phyloP scores from a whole-genome alignment of 2,329 filamentous ascomycete genomes.

The Myriangium duriaei region DNA sequence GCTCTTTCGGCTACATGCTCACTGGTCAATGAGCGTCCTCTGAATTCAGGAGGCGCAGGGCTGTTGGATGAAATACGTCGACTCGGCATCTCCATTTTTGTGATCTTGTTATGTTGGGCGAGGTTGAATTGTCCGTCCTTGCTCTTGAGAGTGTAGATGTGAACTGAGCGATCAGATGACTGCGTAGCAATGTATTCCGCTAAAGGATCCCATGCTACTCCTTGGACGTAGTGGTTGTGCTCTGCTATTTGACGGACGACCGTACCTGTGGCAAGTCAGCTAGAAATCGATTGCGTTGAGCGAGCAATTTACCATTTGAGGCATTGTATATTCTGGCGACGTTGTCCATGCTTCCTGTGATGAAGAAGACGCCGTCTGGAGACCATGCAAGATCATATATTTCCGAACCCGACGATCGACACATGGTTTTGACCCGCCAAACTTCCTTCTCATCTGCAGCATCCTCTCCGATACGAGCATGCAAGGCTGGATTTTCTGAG shows the following conservation, averaged over 20 bases:
- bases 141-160: constrained; percentile 90
- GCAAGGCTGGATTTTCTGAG: constrained; percentile 57
- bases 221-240: constrained; percentile 96
- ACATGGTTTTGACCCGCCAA: constrained; percentile 97
- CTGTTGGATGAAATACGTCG: constrained; percentile 83
- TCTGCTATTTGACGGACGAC: constrained; percentile 89
- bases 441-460: constrained; percentile 86
- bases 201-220: constrained; percentile 93
- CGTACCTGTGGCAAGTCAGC: constrained; percentile 33
- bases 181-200: constrained; percentile 98
- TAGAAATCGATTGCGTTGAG: not conserved
- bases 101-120: constrained; percentile 63
- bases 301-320: constrained; percentile 63
- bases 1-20: constrained; percentile 39
- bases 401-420: constrained; percentile 82
- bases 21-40: constrained; percentile 50
- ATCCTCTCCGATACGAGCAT: constrained; percentile 63
- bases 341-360: constrained; percentile 99
- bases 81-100: constrained; percentile 86
- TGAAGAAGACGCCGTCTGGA: constrained; percentile 90
- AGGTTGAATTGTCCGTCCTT: constrained; percentile 94
- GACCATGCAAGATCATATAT: constrained; percentile 99
- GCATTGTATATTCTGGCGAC: constrained; percentile 94
- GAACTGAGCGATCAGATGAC: constrained; percentile 93
- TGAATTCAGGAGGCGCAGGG: constrained; percentile 76